Evolutionary conservation across 2,329 filamentous ascomycete genomes (phyloP), one percentile per base, ranked within the genome.

Genomic region (Fusarium denticulatum): DNA sequence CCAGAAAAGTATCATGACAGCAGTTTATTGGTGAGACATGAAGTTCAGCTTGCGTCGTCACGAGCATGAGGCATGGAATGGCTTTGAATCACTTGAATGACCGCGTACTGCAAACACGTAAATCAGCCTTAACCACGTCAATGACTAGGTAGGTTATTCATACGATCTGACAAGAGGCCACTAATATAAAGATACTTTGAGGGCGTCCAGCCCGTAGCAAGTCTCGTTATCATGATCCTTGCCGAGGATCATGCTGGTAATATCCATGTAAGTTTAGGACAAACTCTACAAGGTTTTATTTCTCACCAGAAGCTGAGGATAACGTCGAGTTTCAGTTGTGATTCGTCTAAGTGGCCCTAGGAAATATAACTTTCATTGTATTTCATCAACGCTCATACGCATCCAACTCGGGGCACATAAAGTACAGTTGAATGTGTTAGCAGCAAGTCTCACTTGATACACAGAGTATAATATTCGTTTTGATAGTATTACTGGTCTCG

Each of bases 11-110:
- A 69, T 40, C 64, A 47, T 55, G 46, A 42, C 52, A 43, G 57
- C 65, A 60, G 47, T 52, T 43, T 40, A 69, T 62, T 59, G 69
- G 70, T 30, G 50, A 55, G 53, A 15, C 9, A 47, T 28, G 28
- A 43, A 66, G 37, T 42, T 49, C 32, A 52, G 43, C 43, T 63
- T 49, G 69, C 65, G 72, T 74, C 72, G 72, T 75, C 72, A 73
- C 69, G 43, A 39, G 64, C 22, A 32, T 61, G 58, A 46, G 30
- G 42, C 55, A 58, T 55, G 40, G 22, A 32, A 43, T 56, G 26
- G 32, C 30, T 28, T 56, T 45, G 46, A 64, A 66, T 57, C 18
- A 40, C 50, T 69, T 70, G 61, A 60, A 53, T 42, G 67, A 74
- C 58, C 58, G 53, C 68, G 69, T 65, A 66, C 50, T 36, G 40